Base-by-base conservation (phyloP, 192 early-diverging fungal genomes). In the Mortierella antarctica region DNA sequence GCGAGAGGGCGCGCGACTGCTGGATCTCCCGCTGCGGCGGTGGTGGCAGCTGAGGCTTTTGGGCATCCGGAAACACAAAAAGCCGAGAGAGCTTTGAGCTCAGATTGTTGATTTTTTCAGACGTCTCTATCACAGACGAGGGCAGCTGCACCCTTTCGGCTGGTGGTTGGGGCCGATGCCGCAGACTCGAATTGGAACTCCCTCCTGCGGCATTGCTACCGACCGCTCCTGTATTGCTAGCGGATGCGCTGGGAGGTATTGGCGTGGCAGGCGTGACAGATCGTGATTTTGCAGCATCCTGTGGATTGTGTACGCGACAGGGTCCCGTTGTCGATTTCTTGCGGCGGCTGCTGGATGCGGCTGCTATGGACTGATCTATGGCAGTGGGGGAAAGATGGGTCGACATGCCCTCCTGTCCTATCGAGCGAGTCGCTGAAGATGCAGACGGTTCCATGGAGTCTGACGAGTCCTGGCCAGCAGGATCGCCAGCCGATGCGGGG, bases 21-120 rank as follows among this genome's bases (percentile, higher is more conserved):
- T 72, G 59, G 50, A 80, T 80, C 54, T 66, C 70, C 48, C 72
- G 77, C 47, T 80, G 70, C 9, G 77, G 77, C 9, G 77, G 77
- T 9, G 77, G 77, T 1, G 77, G 46, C 12, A 47, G 51, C 13
- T 53, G 64, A 5, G 77, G 53, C 20, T 71, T 47, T 14, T 66
- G 41, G n/a, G 50, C 46, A 18, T 80, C 77, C 65, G 70, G 70
- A 23, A 80, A 80, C 44, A 80, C 65, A 55, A 51, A 80, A 55
- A 80, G 77, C 65, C 77, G 77, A 57, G 77, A 63, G 70, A 80
- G 70, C 53, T 80, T 80, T 41, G 65, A 59, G 65, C 77, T 80
- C 77, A 80, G 62, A 68, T 18, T 71, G 65, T 80, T 80, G 48
- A 80, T 80, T 72, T 72, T 80, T 60, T 80, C 77, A 40, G 77